Conservation (phyloP, 768 basidiomycete species). For the Termitomyces sp. region DNA sequence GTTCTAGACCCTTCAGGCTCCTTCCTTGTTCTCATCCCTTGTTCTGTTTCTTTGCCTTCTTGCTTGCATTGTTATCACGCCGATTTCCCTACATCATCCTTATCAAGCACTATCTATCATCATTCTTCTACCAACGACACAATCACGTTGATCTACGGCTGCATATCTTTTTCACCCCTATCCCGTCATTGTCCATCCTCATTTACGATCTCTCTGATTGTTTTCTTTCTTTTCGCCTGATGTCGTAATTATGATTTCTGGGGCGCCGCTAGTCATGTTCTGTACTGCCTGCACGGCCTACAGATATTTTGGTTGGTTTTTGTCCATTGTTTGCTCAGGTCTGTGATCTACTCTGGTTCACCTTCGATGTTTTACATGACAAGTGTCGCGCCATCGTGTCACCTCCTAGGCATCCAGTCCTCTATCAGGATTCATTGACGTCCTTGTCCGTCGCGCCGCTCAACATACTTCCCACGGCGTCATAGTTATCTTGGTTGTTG, state of each 20-base stretch:
- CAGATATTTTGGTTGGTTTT: background rate
- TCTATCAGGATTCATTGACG: background rate
- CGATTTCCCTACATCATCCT: background rate
- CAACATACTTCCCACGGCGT: background rate
- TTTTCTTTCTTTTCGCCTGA: background rate
- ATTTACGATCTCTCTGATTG: background rate
- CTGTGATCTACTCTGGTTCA: background rate
- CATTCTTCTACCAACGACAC: background rate
- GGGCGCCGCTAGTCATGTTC: background rate
- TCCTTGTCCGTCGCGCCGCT: background rate
- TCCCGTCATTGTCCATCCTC: background rate
- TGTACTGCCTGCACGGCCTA: background rate
- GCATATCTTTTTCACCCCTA: background rate
- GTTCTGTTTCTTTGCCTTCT: background rate
- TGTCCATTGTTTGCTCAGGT: background rate
- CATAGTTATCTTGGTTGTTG: background rate
- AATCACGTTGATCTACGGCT: background rate
- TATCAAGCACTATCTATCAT: constrained; percentile 1
- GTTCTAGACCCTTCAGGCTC: background rate
- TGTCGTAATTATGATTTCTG: background rate
- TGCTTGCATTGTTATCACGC: background rate
- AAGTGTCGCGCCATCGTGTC: background rate
- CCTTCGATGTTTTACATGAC: background rate
- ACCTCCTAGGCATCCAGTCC: background rate
- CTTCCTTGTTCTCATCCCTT: background rate